Evolutionary conservation across 345 rosid genomes (phyloP), one percentile per base, ranked within the genome.

Genomic region (Alliaria petiolata): DNA sequence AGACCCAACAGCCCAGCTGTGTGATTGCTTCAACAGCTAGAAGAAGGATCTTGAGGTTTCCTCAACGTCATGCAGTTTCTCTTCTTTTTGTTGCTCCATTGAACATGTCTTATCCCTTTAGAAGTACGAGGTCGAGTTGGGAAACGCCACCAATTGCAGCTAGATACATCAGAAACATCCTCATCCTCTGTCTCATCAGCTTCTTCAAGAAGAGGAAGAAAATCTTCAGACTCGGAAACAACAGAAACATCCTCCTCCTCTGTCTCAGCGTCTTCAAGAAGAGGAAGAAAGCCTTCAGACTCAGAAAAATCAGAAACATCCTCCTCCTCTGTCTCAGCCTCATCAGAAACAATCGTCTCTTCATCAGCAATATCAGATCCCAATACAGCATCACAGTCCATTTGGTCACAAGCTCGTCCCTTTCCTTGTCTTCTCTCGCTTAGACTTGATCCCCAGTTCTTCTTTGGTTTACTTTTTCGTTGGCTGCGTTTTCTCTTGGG

Each of bases 1-100:
- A 14, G 22, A 49, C 8, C n/a, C 45, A 65, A 49, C 15, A 34
- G n/a, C n/a, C n/a, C n/a, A n/a, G 46, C 20, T 8, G 33, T 47
- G 69, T 65, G 33, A 49, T 8, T 49, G 69, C 57, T 47, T 65
- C 58, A 22, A 65, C 45, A 49, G 58, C 58, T 25, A 65, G 22
- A 51, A 64, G 33, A 31, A 64, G 56, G 69, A 47, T 47, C 69
- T 20, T 47, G 45, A 13, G 69, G 56, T 64, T 11, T 40, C 71
- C 36, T 40, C 39, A 30, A 28, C 34, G 36, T 16, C 52, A 67
- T 40, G 31, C 31, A 30, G 50, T 14, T 19, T 67, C 62, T 19
- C 33, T 53, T 67, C 62, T 20, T 54, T 13, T 53, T 30, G 7
- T 40, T 42, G 6, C 71, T 17, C 62, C 71, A 67, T 16, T 17